A percentile compares a stretch with the other conserved stretches of the same genome.
These are phyloP conservation scores for Conticribra weissflogii DNA, from an alignment of 108 stramenopile species.

Conservation along the genomic window DNA sequence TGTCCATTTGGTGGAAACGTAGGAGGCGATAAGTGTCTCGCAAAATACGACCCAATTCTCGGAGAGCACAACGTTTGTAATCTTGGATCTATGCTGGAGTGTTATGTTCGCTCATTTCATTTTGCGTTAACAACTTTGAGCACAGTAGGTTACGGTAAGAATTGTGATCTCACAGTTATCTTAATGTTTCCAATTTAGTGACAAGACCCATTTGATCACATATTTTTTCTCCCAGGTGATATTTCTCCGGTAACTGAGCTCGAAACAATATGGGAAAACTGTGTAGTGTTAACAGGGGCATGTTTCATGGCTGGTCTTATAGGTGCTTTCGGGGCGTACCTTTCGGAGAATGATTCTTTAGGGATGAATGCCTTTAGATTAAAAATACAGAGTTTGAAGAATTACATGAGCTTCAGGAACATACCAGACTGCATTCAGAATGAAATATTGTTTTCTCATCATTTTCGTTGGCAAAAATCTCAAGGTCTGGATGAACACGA, in stretches of 20 bases:
- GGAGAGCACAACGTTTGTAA: constrained; percentile 60
- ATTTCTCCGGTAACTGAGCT: constrained; percentile 50
- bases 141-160: constrained; percentile 51
- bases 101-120: constrained; percentile 57
- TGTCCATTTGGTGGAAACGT: constrained; percentile 41
- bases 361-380: constrained; percentile 51
- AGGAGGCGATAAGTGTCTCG: constrained; percentile 29
- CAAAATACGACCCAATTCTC: constrained; percentile 33
- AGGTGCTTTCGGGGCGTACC: constrained; percentile 39
- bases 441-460: constrained; percentile 48
- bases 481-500: constrained; percentile 46
- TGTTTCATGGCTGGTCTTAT: constrained; percentile 56
- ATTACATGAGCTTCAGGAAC: constrained; percentile 52
- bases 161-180: not conserved
- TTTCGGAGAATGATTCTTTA: constrained; percentile 37
- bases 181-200: not conserved
- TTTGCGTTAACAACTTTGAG: constrained; percentile 56
- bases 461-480: constrained; percentile 38
- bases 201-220: not conserved
- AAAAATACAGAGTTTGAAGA: constrained; percentile 49
- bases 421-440: constrained; percentile 40
- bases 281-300: constrained; percentile 53
- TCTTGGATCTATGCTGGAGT: constrained; percentile 30
- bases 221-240: constrained; percentile 48
- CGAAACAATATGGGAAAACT: constrained; percentile 55